Evolutionary conservation across 345 rosid species (phyloP), one percentile per base, ranked within the genome.

Genomic region (Cardamine chenopodiifolia): DNA sequence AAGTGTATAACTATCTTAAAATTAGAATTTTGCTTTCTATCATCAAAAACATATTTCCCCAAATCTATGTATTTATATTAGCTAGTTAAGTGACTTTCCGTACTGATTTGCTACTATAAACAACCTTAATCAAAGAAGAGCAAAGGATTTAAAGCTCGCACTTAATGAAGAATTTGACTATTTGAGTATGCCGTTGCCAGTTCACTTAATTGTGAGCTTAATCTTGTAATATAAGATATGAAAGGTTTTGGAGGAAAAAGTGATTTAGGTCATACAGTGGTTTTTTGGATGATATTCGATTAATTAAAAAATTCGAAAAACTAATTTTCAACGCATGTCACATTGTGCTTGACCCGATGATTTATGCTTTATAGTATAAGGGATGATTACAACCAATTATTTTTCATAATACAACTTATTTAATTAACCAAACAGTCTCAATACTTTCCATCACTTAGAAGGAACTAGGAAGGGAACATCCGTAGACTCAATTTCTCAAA

Each of bases 381-480:
- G n/a, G n/a, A n/a, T n/a, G n/a, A n/a, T 11, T 70, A 59, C 50
- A 48, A 47, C 60, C 39, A 39, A 71, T 49, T 60, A 48, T 60
- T 56, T 8, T 49, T 35, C 29, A 31, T 35, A 61, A 15, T 22
- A 32, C 66, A 70, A 31, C 66, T 44, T 34, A 47, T 34, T 48
- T 26, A 4, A 3, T 26, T 3, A 3, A 28, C 31, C n/a, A 23
- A 12, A 60, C 37, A 60, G 13, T 19, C 45, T 19, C 40, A 13
- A 37, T 9, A 37, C 40, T 34, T 17, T 61, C 25, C 10, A 6
- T 52, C 19, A 40, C 48, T 67, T 67, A 67, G 23, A 22, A 40
- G 34, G 54, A 52, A 67, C 17, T 8, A 37, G 7, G n/a, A 52
- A 23, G 62, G 52, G 52, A 65, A 73, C 78, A 65, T 73, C 50